Percentiles rank a stretch among this genome's conserved stretches.
These are phyloP conservation scores for Eucalyptus victrix DNA, from an alignment of 345 rosid species.

Conservation along the genomic window DNA sequence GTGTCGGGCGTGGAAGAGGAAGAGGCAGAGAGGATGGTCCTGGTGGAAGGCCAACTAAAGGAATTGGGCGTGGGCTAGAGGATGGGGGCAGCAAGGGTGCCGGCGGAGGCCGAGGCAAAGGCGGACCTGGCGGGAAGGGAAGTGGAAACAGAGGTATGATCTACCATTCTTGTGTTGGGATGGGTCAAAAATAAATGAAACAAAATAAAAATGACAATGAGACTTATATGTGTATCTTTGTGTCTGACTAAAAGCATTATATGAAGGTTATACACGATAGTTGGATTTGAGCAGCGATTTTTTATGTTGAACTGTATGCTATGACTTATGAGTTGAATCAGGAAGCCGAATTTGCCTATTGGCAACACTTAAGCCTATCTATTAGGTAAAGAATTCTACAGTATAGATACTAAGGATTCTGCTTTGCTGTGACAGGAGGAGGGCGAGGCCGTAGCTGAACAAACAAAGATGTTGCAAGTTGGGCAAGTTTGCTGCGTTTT, in stretches of 20 bases:
- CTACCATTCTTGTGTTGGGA: neutral
- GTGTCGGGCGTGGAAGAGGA: constrained; percentile 76
- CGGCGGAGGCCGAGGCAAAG: constrained; percentile 66
- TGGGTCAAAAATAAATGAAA: neutral
- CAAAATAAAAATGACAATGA: neutral
- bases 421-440: constrained; percentile 26
- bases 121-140: constrained; percentile 45
- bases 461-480: neutral
- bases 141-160: constrained; percentile 49
- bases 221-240: neutral
- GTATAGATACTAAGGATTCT: neutral
- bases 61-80: constrained; percentile 64
- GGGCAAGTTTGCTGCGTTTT: constrained; percentile 4
- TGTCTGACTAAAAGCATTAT: neutral
- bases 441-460: constrained; percentile 48
- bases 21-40: constrained; percentile 73
- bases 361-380: neutral
- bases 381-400: neutral
- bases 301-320: neutral
- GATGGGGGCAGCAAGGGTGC: constrained; percentile 49
- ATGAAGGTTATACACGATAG: neutral
- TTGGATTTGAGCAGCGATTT: neutral
- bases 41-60: constrained; percentile 52
- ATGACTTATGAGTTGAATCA: neutral
- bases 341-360: neutral